These are phyloP conservation scores for Helotiales sp. DNA, from an alignment of 2,329 filamentous ascomycete genomes.

Conservation along the genomic window DNA sequence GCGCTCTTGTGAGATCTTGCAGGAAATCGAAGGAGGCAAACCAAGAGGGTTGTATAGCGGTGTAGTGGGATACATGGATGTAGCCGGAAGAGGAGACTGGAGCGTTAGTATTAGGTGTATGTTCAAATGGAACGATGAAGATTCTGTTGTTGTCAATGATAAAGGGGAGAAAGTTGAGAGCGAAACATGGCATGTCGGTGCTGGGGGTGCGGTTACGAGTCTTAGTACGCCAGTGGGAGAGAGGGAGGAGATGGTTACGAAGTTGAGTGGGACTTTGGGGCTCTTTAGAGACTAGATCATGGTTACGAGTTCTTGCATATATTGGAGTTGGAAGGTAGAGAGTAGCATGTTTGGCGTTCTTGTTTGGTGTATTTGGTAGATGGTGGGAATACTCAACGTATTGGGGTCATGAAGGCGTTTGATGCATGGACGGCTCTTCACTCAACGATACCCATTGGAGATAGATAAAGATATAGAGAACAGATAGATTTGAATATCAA, in stretches of 20 bases:
- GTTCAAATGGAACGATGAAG: slow-evolving; percentile 69
- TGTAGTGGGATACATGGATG: slow-evolving; percentile 86
- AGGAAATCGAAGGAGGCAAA: slow-evolving; percentile 61
- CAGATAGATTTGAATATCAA: slow-evolving; percentile 1
- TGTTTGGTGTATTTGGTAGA: neutral
- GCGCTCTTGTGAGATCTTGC: slow-evolving; percentile 81
- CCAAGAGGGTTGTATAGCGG: slow-evolving; percentile 81
- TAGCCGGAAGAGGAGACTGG: slow-evolving; percentile 83
- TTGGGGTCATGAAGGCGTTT: neutral
- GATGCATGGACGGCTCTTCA: slow-evolving; percentile 3
- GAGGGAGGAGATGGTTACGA: slow-evolving; percentile 87
- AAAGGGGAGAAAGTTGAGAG: slow-evolving; percentile 34
- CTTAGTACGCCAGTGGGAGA: slow-evolving; percentile 79
- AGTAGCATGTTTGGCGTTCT: neutral
- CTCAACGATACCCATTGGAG: slow-evolving; percentile 21
- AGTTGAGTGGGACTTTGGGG: slow-evolving; percentile 40
- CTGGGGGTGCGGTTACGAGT: slow-evolving; percentile 86
- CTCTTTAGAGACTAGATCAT: slow-evolving; percentile 7
- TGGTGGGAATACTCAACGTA: slow-evolving; percentile 26
- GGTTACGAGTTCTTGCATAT: neutral
- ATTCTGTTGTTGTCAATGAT: slow-evolving; percentile 17
- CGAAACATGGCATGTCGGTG: slow-evolving; percentile 80
- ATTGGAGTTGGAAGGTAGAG: neutral
- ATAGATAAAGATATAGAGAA: neutral
- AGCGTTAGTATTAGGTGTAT: slow-evolving; percentile 87